Evolutionary conservation across 305 asterid genomes (phyloP).

Genomic region (Caryopteris hybrid): DNA sequence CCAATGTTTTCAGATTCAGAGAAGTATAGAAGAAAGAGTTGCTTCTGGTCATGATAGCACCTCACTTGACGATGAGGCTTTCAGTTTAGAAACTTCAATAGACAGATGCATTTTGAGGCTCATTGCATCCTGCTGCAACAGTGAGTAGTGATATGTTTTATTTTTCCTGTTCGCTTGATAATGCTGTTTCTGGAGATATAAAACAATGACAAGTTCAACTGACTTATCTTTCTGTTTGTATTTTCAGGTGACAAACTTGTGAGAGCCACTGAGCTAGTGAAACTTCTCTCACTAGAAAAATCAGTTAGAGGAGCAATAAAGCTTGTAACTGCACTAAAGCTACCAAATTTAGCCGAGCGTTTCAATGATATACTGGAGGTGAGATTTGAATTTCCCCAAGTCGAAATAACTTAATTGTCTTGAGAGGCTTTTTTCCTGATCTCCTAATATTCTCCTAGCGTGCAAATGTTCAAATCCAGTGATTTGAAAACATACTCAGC

Average conservation of each 20-base stretch:
- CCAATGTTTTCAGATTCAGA: slow-evolving; percentile 53
- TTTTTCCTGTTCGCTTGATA: neutral
- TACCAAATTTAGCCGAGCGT: slow-evolving; percentile 91
- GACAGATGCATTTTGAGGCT: slow-evolving; percentile 96
- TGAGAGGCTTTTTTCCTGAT: neutral
- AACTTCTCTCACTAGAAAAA: slow-evolving; percentile 81
- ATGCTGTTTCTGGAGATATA: neutral
- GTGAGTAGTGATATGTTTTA: slow-evolving; percentile 34
- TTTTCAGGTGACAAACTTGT: slow-evolving; percentile 83
- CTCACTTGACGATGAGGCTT: slow-evolving; percentile 85
- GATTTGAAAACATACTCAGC: no score
- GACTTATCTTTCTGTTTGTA: neutral
- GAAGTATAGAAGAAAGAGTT: slow-evolving; percentile 61
- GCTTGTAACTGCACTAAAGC: slow-evolving; percentile 91
- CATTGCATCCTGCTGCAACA: slow-evolving; percentile 88
- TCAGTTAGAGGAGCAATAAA: slow-evolving; percentile 90
- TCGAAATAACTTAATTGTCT: neutral
- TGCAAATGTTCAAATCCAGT: neutral
- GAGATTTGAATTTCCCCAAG: slow-evolving; percentile 15
- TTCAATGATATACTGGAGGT: slow-evolving; percentile 90
- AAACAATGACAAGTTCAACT: slow-evolving; percentile 1
- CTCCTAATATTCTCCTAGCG: neutral
- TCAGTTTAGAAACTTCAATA: slow-evolving; percentile 67
- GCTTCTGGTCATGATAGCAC: slow-evolving; percentile 56
- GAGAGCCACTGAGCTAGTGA: slow-evolving; percentile 91